Percentiles rank a stretch among this genome's conserved stretches.
These are phyloP conservation scores for Pythium biforme DNA, from an alignment of 352 stramenopile species.

Conservation along the genomic window DNA sequence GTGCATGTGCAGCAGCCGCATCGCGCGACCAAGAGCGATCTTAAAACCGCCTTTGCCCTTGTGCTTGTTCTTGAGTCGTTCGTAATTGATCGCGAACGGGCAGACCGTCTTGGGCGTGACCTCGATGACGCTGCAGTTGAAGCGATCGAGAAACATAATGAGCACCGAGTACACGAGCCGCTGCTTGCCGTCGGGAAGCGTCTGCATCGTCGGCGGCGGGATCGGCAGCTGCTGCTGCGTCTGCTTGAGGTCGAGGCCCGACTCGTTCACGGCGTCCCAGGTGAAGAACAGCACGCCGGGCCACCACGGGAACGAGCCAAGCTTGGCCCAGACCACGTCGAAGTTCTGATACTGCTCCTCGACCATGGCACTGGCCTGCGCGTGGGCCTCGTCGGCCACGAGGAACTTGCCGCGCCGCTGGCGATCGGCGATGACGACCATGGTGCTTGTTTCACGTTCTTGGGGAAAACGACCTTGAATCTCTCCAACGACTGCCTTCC, in stretches of 20 bases:
- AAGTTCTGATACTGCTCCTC: conserved; percentile 63
- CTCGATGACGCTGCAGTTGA: conserved; percentile 29
- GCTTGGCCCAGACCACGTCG: conserved; percentile 80
- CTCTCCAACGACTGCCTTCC: not conserved
- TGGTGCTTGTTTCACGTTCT: not conserved
- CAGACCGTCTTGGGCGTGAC: conserved; percentile 32
- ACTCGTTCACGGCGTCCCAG: conserved; percentile 48
- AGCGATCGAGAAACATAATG: conserved; percentile 32
- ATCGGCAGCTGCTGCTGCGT: conserved; percentile 39
- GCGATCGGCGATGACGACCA: conserved; percentile 20
- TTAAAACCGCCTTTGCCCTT: conserved; percentile 21
- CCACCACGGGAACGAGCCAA: conserved; percentile 74
- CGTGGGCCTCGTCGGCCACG: conserved; percentile 27
- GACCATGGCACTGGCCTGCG: conserved; percentile 37
- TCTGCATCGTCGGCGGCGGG: conserved; percentile 36
- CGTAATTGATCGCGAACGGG: conserved; percentile 57
- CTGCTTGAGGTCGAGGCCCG: conserved; percentile 41
- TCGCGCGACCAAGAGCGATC: conserved; percentile 16
- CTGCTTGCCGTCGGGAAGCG: conserved; percentile 32
- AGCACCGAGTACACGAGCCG: conserved; percentile 18
- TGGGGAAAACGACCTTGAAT: not conserved
- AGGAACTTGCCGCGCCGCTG: conserved; percentile 23
- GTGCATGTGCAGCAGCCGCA: conserved; percentile 26
- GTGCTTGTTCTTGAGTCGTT: conserved; percentile 22
- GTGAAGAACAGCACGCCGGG: conserved; percentile 69